A percentile compares a stretch with the other conserved stretches of the same genome.
phyloP scores from a whole-genome alignment of 2,329 filamentous ascomycete genomes.

The Trichoderma hamatum region DNA sequence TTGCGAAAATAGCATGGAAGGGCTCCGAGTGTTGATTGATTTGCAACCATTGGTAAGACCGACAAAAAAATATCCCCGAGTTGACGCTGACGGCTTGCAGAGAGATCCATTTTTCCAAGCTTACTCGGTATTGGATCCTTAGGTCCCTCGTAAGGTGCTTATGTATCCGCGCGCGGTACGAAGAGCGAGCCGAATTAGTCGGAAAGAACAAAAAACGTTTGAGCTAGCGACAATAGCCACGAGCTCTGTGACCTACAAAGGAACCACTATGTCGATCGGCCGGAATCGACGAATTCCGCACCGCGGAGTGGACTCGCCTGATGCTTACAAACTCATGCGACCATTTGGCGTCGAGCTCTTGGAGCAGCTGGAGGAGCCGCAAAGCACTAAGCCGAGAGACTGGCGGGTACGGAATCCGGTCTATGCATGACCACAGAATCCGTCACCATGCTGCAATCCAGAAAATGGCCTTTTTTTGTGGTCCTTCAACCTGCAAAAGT shows the following conservation, averaged over 20 bases:
- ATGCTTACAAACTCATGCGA: constrained; percentile 6
- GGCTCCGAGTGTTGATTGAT: not conserved
- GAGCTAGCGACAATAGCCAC: not conserved
- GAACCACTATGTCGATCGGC: not conserved
- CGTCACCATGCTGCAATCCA: constrained; percentile 6
- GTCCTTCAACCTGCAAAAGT: constrained; percentile 8
- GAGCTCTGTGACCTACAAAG: constrained; percentile 5
- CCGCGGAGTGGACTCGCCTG: not conserved
- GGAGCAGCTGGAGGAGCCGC: not conserved
- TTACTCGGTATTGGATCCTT: not conserved
- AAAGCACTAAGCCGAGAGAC: not conserved
- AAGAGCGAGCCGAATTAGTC: not conserved
- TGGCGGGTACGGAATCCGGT: constrained; percentile 21
- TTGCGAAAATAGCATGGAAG: no score
- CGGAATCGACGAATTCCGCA: not conserved
- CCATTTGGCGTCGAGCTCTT: constrained; percentile 1
- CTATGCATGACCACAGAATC: not conserved
- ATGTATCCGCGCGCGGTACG: constrained; percentile 19
- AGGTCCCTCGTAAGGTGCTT: not conserved
- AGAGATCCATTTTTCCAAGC: not conserved
- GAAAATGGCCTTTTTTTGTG: not conserved
- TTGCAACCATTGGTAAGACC: not conserved
- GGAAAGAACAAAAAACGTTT: not conserved
- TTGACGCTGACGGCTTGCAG: not conserved
- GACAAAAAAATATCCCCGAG: not conserved